These are phyloP conservation scores for Ophiostoma tasmaniense DNA, from an alignment of 2,329 filamentous ascomycete genomes.

Conservation along the genomic window DNA sequence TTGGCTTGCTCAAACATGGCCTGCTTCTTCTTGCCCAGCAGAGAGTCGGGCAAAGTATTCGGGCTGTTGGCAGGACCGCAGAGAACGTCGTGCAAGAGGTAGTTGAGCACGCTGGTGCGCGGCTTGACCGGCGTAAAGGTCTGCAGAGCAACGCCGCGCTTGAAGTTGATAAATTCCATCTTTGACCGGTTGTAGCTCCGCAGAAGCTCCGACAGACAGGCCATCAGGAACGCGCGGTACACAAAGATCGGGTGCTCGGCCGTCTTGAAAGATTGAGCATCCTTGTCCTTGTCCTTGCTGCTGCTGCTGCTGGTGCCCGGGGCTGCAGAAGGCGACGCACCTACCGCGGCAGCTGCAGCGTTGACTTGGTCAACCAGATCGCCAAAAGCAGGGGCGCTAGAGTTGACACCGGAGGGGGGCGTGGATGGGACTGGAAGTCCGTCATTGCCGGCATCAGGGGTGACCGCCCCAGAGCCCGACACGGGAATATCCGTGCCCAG, in stretches of 20 bases:
- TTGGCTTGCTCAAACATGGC: slow-evolving; percentile 82
- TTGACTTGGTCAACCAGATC: not conserved
- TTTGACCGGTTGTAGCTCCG: slow-evolving; percentile 91
- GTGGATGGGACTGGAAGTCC: not conserved
- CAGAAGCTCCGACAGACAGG: slow-evolving; percentile 82
- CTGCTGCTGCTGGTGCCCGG: slow-evolving; percentile 6
- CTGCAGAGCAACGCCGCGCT: slow-evolving; percentile 76
- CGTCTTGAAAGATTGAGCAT: slow-evolving; percentile 76
- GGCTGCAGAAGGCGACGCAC: not conserved
- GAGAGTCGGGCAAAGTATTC: slow-evolving; percentile 45
- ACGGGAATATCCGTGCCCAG: slow-evolving; percentile 16
- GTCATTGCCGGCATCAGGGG: not conserved
- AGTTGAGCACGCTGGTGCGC: slow-evolving; percentile 85
- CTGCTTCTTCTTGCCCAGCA: slow-evolving; percentile 72
- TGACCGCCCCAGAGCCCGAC: not conserved
- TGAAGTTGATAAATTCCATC: slow-evolving; percentile 98
- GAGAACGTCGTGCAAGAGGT: slow-evolving; percentile 73
- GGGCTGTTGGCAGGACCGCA: slow-evolving; percentile 47
- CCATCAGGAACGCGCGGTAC: slow-evolving; percentile 89
- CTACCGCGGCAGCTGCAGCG: not conserved
- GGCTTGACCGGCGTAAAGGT: slow-evolving; percentile 88
- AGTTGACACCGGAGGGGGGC: not conserved
- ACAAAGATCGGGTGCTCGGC: slow-evolving; percentile 94
- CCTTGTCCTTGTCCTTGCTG: slow-evolving; percentile 30
- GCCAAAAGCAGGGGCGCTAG: not conserved